These are phyloP conservation scores for Hypoxylon sp. DNA, from an alignment of 2,329 filamentous ascomycete species.

Conservation along the genomic window DNA sequence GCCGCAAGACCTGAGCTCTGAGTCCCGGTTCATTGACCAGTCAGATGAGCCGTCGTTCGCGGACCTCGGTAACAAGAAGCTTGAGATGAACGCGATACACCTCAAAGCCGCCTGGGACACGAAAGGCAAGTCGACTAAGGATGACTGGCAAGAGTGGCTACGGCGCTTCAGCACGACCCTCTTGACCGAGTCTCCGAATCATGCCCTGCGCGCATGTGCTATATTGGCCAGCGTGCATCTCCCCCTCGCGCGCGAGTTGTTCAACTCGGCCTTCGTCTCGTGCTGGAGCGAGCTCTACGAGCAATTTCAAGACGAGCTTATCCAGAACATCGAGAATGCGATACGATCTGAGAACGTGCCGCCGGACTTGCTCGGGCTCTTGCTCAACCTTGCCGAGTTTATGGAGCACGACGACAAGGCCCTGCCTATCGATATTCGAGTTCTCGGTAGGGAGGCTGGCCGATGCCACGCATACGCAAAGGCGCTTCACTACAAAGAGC, in stretches of 20 bases:
- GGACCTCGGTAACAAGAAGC: constrained; percentile 89
- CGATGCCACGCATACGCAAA: constrained; percentile 99
- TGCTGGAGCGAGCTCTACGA: constrained; percentile 99
- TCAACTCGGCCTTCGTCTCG: constrained; percentile 98
- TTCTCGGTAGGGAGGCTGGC: constrained; percentile 91
- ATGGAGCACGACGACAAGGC: constrained; percentile 99
- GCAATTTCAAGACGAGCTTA: constrained; percentile 94
- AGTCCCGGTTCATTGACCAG: constrained; percentile 79
- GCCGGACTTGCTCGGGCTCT: constrained; percentile 90
- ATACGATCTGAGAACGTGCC: constrained; percentile 96
- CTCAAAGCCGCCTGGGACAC: constrained; percentile 98
- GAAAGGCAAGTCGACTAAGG: constrained; percentile 93
- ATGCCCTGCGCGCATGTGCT: constrained; percentile 91
- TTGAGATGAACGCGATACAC: constrained; percentile 97
- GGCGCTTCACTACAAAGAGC: constrained; percentile 96
- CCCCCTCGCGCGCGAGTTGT: constrained; percentile 89
- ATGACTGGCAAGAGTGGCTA: constrained; percentile 99
- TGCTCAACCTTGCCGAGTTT: constrained; percentile 97
- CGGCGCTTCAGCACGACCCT: constrained; percentile 94
- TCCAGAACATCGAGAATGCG: constrained; percentile 93
- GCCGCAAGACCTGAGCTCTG: constrained; percentile 92
- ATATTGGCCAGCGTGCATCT: constrained; percentile 90
- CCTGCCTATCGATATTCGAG: constrained; percentile 94
- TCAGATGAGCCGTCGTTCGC: constrained; percentile 82
- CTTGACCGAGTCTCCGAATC: constrained; percentile 93